phyloP scores from a whole-genome alignment of 352 stramenopile species.

The Pythium guiyangense region DNA sequence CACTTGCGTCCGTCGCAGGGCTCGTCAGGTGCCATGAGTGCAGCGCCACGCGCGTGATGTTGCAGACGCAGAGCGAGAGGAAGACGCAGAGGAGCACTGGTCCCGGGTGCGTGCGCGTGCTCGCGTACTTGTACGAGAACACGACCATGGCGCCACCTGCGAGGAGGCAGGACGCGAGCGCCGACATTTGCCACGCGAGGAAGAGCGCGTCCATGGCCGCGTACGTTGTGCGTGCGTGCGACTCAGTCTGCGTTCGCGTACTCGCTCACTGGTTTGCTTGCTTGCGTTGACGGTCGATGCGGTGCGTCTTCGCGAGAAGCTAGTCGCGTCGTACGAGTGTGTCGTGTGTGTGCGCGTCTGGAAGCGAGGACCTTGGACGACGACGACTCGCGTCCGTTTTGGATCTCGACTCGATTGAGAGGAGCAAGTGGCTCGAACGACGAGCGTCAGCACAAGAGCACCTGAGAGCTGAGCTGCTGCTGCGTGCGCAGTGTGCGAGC shows the following conservation, averaged over 20 bases:
- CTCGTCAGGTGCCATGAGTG: conserved; percentile 39
- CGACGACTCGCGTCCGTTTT: too few species aligned
- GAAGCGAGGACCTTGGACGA: too few species aligned
- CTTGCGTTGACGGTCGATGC: not conserved
- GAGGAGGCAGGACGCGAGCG: conserved; percentile 45
- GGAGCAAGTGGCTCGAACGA: too few species aligned
- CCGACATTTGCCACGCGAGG: conserved; percentile 70
- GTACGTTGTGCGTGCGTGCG: too few species aligned
- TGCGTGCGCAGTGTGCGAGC: too few species aligned
- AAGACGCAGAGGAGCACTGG: conserved; percentile 79
- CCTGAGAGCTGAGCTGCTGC: too few species aligned
- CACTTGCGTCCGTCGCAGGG: conserved; percentile 10
- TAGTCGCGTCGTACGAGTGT: too few species aligned
- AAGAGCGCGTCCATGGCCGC: conserved; percentile 54
- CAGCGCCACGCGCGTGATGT: conserved; percentile 58
- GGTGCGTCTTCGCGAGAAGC: not conserved
- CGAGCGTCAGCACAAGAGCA: too few species aligned
- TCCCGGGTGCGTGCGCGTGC: conserved; percentile 57
- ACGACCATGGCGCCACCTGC: conserved; percentile 55
- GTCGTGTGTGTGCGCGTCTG: too few species aligned
- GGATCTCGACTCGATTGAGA: too few species aligned
- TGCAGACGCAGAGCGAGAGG: conserved; percentile 58
- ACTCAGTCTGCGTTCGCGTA: not conserved
- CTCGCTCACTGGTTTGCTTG: not conserved
- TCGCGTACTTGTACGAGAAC: conserved; percentile 68